These are phyloP conservation scores for Fusarium graminum DNA, from an alignment of 2,329 filamentous ascomycete species.

Conservation along the genomic window DNA sequence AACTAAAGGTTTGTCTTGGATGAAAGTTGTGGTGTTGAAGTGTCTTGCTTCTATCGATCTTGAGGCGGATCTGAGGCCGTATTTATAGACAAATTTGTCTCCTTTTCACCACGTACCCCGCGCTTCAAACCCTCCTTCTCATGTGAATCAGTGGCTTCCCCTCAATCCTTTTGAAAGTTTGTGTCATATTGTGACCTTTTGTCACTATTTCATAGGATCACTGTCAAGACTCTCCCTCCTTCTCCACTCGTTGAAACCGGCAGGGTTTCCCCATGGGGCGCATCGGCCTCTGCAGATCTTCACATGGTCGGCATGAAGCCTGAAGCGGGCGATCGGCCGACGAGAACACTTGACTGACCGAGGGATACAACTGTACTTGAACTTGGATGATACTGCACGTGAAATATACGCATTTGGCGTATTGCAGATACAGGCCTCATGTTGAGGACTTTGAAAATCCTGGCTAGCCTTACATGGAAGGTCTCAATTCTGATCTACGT, in stretches of 20 bases:
- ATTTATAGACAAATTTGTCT: constrained; percentile 18
- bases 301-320: constrained; percentile 3
- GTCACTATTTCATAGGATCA: background rate
- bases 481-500: too few relatives aligned
- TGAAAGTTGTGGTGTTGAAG: background rate
- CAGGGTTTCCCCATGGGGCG: constrained; percentile 27
- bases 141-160: background rate
- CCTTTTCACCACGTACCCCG: background rate
- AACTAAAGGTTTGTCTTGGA: background rate
- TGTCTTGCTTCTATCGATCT: background rate
- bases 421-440: background rate
- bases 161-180: background rate
- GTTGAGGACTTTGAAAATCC: too few relatives aligned
- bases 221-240: constrained; percentile 5
- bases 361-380: constrained; percentile 20
- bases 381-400: constrained; percentile 20
- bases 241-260: constrained; percentile 11
- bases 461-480: too few relatives aligned
- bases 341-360: constrained; percentile 16
- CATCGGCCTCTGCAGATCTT: constrained; percentile 26
- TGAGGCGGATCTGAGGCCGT: background rate
- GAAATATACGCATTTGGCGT: constrained; percentile 10
- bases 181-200: background rate
- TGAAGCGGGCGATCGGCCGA: constrained; percentile 28
- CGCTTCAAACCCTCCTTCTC: background rate